Conservation (phyloP, 352 stramenopile genomes). For the Globisporangium cystogenes region DNA sequence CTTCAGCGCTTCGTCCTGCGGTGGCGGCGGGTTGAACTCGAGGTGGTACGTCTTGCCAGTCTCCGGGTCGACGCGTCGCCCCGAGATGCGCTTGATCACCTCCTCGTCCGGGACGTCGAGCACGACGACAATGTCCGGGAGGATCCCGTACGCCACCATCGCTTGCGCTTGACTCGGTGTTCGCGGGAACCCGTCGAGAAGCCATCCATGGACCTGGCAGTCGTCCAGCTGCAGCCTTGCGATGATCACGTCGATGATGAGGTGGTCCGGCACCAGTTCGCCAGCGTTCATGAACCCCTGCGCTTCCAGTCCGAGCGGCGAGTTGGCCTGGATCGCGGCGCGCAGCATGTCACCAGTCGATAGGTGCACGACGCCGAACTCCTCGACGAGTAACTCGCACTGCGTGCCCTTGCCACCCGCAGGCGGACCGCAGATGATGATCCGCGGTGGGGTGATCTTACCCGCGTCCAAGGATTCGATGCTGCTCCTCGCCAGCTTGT, state of each 20-base stretch:
- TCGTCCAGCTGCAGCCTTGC: slow-evolving; percentile 80
- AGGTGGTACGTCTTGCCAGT: slow-evolving; percentile 95
- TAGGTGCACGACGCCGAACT: slow-evolving; percentile 89
- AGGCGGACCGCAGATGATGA: slow-evolving; percentile 61
- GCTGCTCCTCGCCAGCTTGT: slow-evolving; percentile 60
- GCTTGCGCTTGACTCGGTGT: slow-evolving; percentile 79
- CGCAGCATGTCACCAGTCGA: slow-evolving; percentile 90
- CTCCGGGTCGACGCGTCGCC: slow-evolving; percentile 92
- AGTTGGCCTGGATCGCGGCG: slow-evolving; percentile 54
- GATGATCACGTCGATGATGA: slow-evolving; percentile 46
- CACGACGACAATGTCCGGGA: slow-evolving; percentile 88
- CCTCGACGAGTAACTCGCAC: slow-evolving; percentile 78
- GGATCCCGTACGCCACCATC: slow-evolving; percentile 76
- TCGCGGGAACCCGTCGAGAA: slow-evolving; percentile 92
- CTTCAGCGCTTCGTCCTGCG: slow-evolving; percentile 50
- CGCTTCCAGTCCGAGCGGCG: slow-evolving; percentile 25
- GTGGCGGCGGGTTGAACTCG: slow-evolving; percentile 92
- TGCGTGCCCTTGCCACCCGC: slow-evolving; percentile 96
- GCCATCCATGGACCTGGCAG: slow-evolving; percentile 76
- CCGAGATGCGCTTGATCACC: slow-evolving; percentile 94
- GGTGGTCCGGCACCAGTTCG: slow-evolving; percentile 41
- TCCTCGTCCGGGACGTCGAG: slow-evolving; percentile 94
- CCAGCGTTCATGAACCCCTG: slow-evolving; percentile 35
- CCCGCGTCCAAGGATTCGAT: slow-evolving; percentile 6
- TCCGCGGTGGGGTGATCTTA: slow-evolving; percentile 34